Conservation (phyloP, 2,329 filamentous ascomycete genomes). For the Mollisia scopiformis region DNA sequence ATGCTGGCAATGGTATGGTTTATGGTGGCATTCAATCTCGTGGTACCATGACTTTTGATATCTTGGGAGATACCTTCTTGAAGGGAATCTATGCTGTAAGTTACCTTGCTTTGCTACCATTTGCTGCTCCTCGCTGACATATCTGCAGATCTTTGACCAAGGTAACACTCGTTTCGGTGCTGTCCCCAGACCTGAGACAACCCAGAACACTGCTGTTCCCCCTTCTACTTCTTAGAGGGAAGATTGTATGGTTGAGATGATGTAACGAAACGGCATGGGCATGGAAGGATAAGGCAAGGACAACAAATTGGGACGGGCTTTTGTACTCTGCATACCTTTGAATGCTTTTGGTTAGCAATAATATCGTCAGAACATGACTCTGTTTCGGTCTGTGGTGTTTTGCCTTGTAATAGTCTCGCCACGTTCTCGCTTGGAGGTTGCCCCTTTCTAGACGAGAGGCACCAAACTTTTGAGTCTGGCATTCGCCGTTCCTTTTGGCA, state of each 20-base stretch:
- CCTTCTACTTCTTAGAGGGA: slow-evolving; percentile 24
- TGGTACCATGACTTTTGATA: slow-evolving; percentile 57
- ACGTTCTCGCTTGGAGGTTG: no score
- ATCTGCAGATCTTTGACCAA: slow-evolving; percentile 57
- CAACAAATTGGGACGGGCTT: neutral
- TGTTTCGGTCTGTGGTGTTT: neutral
- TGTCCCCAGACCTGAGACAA: slow-evolving; percentile 48
- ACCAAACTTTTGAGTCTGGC: no score
- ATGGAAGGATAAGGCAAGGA: slow-evolving; percentile 5
- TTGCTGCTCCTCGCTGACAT: slow-evolving; percentile 10
- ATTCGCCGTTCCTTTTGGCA: no score
- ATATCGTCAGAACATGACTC: neutral
- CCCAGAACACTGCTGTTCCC: slow-evolving; percentile 32
- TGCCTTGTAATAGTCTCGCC: neutral
- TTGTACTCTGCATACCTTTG: neutral
- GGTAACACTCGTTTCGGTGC: slow-evolving; percentile 58
- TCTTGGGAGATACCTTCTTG: slow-evolving; percentile 61
- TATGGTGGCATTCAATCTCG: slow-evolving; percentile 64
- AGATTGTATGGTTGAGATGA: slow-evolving; percentile 1
- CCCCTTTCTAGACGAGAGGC: no score
- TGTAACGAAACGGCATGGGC: slow-evolving; percentile 6
- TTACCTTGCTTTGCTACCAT: slow-evolving; percentile 12
- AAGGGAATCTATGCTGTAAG: slow-evolving; percentile 61
- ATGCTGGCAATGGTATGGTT: slow-evolving; percentile 53
- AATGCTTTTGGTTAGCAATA: neutral